A percentile compares a stretch with the other conserved stretches of the same genome.
phyloP scores from a whole-genome alignment of 768 basidiomycete genomes.

The Boletus vinaceobasis region DNA sequence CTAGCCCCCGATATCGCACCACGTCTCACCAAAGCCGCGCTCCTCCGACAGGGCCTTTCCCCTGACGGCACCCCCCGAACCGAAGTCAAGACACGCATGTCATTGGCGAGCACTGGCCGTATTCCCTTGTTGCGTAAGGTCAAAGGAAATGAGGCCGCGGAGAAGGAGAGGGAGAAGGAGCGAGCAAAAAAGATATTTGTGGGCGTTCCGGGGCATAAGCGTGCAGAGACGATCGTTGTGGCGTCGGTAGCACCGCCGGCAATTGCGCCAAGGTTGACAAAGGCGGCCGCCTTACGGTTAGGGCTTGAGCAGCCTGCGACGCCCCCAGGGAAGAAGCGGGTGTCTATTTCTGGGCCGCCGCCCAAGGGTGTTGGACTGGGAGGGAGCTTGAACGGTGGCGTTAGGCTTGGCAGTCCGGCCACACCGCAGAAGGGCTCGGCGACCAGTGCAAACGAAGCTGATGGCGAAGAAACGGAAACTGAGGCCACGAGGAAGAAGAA shows the following conservation, averaged over 20 bases:
- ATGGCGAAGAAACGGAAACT: slow-evolving; percentile 28
- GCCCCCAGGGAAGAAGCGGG: slow-evolving; percentile 37
- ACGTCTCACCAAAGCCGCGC: slow-evolving; percentile 71
- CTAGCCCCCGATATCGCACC: slow-evolving; percentile 68
- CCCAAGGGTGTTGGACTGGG: slow-evolving; percentile 7
- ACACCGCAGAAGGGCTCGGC: slow-evolving; percentile 9
- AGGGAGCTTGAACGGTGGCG: slow-evolving; percentile 2
- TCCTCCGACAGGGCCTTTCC: slow-evolving; percentile 61
- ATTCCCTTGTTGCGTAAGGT: slow-evolving; percentile 28
- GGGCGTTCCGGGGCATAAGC: slow-evolving; percentile 82
- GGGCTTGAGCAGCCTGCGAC: slow-evolving; percentile 46
- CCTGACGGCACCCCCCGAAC: slow-evolving; percentile 34
- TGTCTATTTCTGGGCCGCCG: slow-evolving; percentile 27
- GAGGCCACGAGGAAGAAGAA: slow-evolving; percentile 33
- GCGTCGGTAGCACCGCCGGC: slow-evolving; percentile 71
- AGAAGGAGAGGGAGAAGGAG: slow-evolving; percentile 59
- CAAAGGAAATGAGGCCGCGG: slow-evolving; percentile 37
- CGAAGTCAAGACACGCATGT: slow-evolving; percentile 27
- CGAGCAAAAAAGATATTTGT: slow-evolving; percentile 61
- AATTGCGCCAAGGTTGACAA: slow-evolving; percentile 72
- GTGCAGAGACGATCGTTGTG: slow-evolving; percentile 61
- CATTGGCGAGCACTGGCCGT: slow-evolving; percentile 32
- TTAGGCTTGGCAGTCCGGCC: slow-evolving; percentile 3
- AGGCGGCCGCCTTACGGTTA: slow-evolving; percentile 66
- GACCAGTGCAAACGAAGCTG: slow-evolving; percentile 26